Evolutionary conservation across 1,139 yeast species (phyloP).

Genomic region (Nakaseomyces delphensis): DNA sequence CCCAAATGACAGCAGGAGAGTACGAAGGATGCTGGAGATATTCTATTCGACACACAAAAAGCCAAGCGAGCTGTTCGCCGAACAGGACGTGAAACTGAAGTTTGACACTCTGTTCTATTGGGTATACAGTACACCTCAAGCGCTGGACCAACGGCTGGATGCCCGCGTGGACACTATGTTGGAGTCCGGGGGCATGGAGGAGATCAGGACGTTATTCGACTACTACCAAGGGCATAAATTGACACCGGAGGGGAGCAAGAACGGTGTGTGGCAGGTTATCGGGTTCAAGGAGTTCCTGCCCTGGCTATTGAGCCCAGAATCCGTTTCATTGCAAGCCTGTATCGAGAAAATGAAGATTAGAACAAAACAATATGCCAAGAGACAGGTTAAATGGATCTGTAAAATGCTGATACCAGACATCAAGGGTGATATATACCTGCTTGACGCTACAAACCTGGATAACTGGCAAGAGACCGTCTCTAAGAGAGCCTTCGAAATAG

Average conservation of each 20-base stretch:
- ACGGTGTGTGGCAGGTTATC: slow-evolving; percentile 90
- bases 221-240: slow-evolving; percentile 31
- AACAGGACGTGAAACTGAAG: slow-evolving; percentile 51
- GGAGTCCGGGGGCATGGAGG: slow-evolving; percentile 55
- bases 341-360: slow-evolving; percentile 71
- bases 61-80: slow-evolving; percentile 62
- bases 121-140: slow-evolving; percentile 65
- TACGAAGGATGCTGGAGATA: slow-evolving; percentile 75
- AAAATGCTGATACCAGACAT: slow-evolving; percentile 61
- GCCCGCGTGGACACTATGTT: slow-evolving; percentile 79
- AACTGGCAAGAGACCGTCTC: slow-evolving; percentile 54
- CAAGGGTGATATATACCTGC: slow-evolving; percentile 56
- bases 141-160: slow-evolving; percentile 59
- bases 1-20: slow-evolving; percentile 77
- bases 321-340: slow-evolving; percentile 37
- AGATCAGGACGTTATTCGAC: slow-evolving; percentile 50
- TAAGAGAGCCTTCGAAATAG: slow-evolving; percentile 45
- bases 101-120: slow-evolving; percentile 70
- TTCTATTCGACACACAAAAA: slow-evolving; percentile 55
- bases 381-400: slow-evolving; percentile 88
- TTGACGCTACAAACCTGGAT: slow-evolving; percentile 67
- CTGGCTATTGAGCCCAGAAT: slow-evolving; percentile 42
- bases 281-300: slow-evolving; percentile 93
- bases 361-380: slow-evolving; percentile 80
- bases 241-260: slow-evolving; percentile 41